Evolutionary conservation across 495 filamentous ascomycete genomes (phyloP), one percentile per base, ranked within the genome.

Genomic region (Ascobolus immersus): DNA sequence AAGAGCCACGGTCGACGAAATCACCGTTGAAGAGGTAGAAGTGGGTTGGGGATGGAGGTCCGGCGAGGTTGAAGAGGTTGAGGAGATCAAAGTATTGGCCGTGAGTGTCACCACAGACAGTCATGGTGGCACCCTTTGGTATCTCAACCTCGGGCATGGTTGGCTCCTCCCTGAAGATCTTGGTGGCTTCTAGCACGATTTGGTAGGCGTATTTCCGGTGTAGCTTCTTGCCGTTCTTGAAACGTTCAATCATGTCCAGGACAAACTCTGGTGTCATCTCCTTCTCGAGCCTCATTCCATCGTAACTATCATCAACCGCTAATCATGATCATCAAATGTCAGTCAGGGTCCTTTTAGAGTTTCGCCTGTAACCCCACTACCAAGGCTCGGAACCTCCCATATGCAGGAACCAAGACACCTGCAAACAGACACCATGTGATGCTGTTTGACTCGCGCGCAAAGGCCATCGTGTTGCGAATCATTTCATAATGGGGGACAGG

Each of bases 11-110:
- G 50, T 99, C 86, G 17, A 99, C 86, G 42, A 99, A 99, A 54
- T 99, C 86, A 42, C 86, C 86, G 54, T 99, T 99, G 65, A 99
- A 99, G 31, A 99, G 69, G 47, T 93, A 99, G 47, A 67, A 69
- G 42, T 94, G 79, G 39, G 72, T 74, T 41, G 78, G 75, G 11
- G 65, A 65, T 0, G 86, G 86, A 38, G 61, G 65, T 14, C 89
- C 89, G 45, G 89, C 90, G 25, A 86, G 64, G 42, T 77, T 62
- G 66, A 99, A 99, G 40, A 99, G 74, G 47, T 99, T 77, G 56
- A 99, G 67, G 12, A 99, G 60, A 52, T 99, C 86, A 45, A 82
- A 99, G 57, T 74, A 96, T 68, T 96, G 86, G n/a, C 80, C 77
- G 55, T 99, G 86, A 4, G 86, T 99, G 52, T 99, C 86, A 51